Evolutionary conservation across 164 flowering plant species (phyloP), one percentile per base, ranked within the genome.

Genomic region (Kalanchoe fedtschenkoi): DNA sequence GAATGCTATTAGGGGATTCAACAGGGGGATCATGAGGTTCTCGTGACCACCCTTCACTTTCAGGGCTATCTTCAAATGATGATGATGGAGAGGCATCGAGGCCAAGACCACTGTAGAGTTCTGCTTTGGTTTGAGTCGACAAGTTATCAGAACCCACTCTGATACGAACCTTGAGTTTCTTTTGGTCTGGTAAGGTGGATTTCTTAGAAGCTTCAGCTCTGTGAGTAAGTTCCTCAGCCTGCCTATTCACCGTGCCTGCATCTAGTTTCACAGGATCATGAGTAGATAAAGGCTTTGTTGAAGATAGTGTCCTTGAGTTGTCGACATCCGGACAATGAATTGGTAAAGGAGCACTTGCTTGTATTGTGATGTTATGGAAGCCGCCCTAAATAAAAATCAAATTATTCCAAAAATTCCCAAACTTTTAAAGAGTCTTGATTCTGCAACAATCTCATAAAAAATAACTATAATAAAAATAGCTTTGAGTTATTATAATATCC

Each of bases 31-130:
- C 65, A 35, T 60, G 61, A 59, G 64, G 67, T 10, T 69, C 78
- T 42, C 54, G 75, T 66, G 69, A 71, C 43, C 73, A 51, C 59
- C 78, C 81, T 70, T 74, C 81, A 74, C 84, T 77, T 61, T 71
- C 81, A 43, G 70, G 83, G 66, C 84, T 78, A 53, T 79, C 79
- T 56, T 81, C 81, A 62, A 74, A 43, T 34, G 86, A 85, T 28
- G 83, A 78, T 24, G 88, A 73, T 37, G 91, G 88, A 60, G 91
- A 83, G 38, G 64, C 79, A 69, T 72, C 88, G 53, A 85, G 91
- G 39, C 91, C 91, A 68, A 85, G 91, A 58, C 91, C 91, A 70
- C 82, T 79, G 67, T 90, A 88, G 60, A 93, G 80, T 65, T 74
- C 98, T 62, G 92, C 91, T 73, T 83, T 87, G 56, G 75, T 84